These are phyloP conservation scores for Gentiana macrophylla DNA, from an alignment of 257 asterid genomes.

Conservation along the genomic window DNA sequence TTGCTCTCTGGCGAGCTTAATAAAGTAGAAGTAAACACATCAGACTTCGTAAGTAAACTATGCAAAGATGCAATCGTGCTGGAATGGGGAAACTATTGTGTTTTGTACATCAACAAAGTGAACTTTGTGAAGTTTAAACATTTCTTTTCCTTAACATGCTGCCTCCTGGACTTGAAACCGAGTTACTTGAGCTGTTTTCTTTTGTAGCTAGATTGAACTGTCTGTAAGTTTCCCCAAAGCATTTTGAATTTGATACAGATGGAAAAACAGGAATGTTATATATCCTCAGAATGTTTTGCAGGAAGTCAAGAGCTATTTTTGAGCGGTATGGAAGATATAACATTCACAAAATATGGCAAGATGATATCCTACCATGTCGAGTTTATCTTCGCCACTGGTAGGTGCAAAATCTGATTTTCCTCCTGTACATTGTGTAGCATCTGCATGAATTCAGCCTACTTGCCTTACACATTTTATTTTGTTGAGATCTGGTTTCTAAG, in stretches of 20 bases:
- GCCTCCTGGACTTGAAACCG: too few species aligned
- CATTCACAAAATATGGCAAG: constrained; percentile 70
- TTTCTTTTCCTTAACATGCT: not conserved
- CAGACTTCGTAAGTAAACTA: constrained; percentile 1
- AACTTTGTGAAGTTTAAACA: not conserved
- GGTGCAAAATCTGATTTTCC: constrained; percentile 13
- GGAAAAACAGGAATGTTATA: too few species aligned
- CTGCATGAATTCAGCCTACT: not conserved
- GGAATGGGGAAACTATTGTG: not conserved
- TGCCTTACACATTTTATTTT: not conserved
- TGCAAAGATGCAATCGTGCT: not conserved
- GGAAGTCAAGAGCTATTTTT: constrained; percentile 51
- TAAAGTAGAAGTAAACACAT: not conserved
- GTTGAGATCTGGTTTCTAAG: not conserved
- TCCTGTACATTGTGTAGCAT: not conserved
- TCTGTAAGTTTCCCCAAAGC: not conserved
- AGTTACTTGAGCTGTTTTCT: too few species aligned
- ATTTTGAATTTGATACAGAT: not conserved
- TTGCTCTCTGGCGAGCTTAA: too few species aligned
- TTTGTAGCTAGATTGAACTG: not conserved
- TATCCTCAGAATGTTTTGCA: constrained; percentile 14
- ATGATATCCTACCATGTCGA: constrained; percentile 89
- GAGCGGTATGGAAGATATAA: constrained; percentile 55
- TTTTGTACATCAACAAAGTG: not conserved
- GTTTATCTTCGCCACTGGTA: constrained; percentile 92